Conservation (phyloP, 768 basidiomycete genomes). For the Candolleomyces aberdarensis region DNA sequence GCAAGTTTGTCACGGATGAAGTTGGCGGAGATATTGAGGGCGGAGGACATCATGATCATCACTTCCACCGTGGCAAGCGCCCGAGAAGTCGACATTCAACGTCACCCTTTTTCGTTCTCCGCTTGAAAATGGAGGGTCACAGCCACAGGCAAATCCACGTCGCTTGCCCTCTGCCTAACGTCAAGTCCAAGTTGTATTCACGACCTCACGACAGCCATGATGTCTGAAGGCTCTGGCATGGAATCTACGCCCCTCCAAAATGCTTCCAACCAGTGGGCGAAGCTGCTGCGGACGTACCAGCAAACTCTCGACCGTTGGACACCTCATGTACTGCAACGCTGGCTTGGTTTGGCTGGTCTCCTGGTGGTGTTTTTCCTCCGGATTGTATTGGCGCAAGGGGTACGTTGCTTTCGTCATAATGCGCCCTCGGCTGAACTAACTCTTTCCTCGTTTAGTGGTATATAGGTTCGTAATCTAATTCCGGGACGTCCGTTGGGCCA, state of each 20-base stretch:
- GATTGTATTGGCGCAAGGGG: slow-evolving; percentile 87
- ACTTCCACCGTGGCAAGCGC: background rate
- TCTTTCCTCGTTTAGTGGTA: slow-evolving; percentile 64
- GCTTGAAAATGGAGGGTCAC: slow-evolving; percentile 18
- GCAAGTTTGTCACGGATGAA: slow-evolving; percentile 28
- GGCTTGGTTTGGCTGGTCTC: slow-evolving; percentile 74
- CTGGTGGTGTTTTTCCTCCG: slow-evolving; percentile 77
- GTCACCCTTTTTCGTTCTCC: slow-evolving; percentile 21
- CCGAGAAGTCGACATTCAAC: background rate
- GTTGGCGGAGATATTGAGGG: slow-evolving; percentile 30
- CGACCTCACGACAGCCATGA: slow-evolving; percentile 39
- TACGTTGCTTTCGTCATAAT: slow-evolving; percentile 38
- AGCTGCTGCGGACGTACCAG: slow-evolving; percentile 77
- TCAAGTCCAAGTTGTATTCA: slow-evolving; percentile 10
- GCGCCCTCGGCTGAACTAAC: slow-evolving; percentile 3
- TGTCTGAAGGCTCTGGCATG: slow-evolving; percentile 42
- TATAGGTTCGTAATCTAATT: slow-evolving; percentile 63
- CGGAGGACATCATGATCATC: slow-evolving; percentile 23
- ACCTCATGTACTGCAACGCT: slow-evolving; percentile 85
- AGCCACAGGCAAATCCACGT: slow-evolving; percentile 3
- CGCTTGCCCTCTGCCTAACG: slow-evolving; percentile 2
- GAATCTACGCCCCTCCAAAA: slow-evolving; percentile 50
- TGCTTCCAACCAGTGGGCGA: slow-evolving; percentile 43
- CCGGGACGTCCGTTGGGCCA: background rate
- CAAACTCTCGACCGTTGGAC: slow-evolving; percentile 89